These are phyloP conservation scores for Ganoderma lingzhi DNA, from an alignment of 1,284 basidiomycete genomes.

Conservation along the genomic window DNA sequence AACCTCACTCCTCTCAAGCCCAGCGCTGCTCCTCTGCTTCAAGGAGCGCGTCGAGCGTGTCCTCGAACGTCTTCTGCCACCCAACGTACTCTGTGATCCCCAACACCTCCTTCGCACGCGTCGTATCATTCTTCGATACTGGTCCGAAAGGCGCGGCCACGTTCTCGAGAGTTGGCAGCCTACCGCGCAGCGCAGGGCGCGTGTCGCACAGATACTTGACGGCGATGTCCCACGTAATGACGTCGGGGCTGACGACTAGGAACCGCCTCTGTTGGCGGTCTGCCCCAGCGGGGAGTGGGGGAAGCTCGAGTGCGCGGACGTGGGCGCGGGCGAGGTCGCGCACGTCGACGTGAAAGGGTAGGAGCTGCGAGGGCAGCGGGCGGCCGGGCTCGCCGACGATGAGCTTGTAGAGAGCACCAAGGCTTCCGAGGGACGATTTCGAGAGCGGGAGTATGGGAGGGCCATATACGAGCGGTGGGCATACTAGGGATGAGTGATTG, in stretches of 20 bases:
- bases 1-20: not conserved
- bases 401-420: constrained; percentile 19
- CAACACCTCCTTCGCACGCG: constrained; percentile 30
- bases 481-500: constrained; percentile 19
- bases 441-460: constrained; percentile 1
- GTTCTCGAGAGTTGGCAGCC: constrained; percentile 13
- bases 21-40: constrained; percentile 31
- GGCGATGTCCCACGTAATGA: not conserved
- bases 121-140: constrained; percentile 23
- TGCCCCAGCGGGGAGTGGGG: not conserved
- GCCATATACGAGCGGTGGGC: constrained; percentile 9
- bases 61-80: constrained; percentile 35
- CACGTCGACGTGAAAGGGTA: constrained; percentile 2
- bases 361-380: not conserved
- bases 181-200: constrained; percentile 34
- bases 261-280: constrained; percentile 29
- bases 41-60: constrained; percentile 32
- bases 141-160: constrained; percentile 2
- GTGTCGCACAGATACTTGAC: constrained; percentile 20
- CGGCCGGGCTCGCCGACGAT: constrained; percentile 11
- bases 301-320: constrained; percentile 6
- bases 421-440: constrained; percentile 8
- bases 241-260: constrained; percentile 25
- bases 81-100: constrained; percentile 28
- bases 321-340: constrained; percentile 11